Percentiles rank a stretch among this genome's conserved stretches.
These are phyloP conservation scores for Suillus americanus DNA, from an alignment of 768 basidiomycete genomes.

Conservation along the genomic window DNA sequence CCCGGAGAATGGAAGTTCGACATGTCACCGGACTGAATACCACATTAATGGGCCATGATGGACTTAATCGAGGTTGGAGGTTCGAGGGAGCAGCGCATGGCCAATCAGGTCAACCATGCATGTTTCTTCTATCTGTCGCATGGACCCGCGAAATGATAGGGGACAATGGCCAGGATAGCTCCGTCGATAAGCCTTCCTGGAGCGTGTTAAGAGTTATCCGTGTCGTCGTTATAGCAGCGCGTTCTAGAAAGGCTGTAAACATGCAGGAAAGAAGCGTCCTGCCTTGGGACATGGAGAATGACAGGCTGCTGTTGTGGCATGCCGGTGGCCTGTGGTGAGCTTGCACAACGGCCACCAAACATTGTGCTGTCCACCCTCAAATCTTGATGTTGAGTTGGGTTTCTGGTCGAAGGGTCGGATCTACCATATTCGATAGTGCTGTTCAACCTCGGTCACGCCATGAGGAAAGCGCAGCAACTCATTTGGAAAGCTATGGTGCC, in stretches of 20 bases:
- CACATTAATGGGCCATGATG: background rate
- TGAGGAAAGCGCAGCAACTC: background rate
- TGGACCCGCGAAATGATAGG: background rate
- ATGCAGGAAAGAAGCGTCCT: background rate
- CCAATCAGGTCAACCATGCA: background rate
- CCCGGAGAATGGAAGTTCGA: background rate
- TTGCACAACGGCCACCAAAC: background rate
- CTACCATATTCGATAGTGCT: background rate
- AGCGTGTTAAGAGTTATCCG: background rate
- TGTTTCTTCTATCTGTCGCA: background rate
- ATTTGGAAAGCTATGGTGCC: background rate
- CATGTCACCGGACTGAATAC: background rate
- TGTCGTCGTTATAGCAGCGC: background rate
- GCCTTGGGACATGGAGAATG: background rate
- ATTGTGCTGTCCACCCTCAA: background rate
- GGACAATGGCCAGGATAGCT: background rate
- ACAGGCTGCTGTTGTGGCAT: background rate
- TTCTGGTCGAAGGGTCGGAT: background rate
- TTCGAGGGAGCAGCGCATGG: background rate
- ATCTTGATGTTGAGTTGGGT: background rate
- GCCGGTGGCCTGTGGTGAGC: background rate
- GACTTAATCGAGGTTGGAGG: background rate
- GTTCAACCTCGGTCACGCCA: background rate
- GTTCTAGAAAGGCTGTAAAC: background rate
- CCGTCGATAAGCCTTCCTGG: background rate